phyloP scores from a whole-genome alignment of 805 yeast species.

The Wickerhamomyces silvicola region DNA sequence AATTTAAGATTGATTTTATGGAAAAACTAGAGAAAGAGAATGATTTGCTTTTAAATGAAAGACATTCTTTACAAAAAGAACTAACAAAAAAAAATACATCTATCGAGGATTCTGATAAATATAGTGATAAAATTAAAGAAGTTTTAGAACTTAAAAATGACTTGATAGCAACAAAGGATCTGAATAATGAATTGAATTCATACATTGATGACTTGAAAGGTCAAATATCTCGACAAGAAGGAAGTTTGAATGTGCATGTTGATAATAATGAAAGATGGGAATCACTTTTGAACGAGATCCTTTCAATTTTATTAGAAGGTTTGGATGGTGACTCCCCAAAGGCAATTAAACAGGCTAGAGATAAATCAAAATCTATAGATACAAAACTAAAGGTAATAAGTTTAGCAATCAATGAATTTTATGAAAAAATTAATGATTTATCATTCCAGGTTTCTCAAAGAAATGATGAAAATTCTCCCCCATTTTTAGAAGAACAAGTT shows the following conservation, averaged over 20 bases:
- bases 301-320: slow-evolving; percentile 6
- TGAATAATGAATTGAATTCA: slow-evolving; percentile 18
- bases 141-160: slow-evolving; percentile 21
- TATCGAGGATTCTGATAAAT: slow-evolving; percentile 4
- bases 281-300: slow-evolving; percentile 4
- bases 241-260: background rate
- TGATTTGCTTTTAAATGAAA: slow-evolving; percentile 10
- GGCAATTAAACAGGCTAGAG: slow-evolving; percentile 16
- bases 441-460: background rate
- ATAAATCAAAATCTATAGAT: slow-evolving; percentile 14
- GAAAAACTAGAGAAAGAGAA: slow-evolving; percentile 17
- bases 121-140: slow-evolving; percentile 18
- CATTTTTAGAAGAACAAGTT: slow-evolving; percentile 1
- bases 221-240: slow-evolving; percentile 6
- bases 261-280: slow-evolving; percentile 1
- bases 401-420: slow-evolving; percentile 14
- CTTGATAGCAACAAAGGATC: slow-evolving; percentile 16
- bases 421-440: slow-evolving; percentile 2
- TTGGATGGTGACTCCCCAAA: slow-evolving; percentile 14
- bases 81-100: slow-evolving; percentile 5
- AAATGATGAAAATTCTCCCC: background rate
- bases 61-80: slow-evolving; percentile 13
- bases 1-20: slow-evolving; percentile 17
- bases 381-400: slow-evolving; percentile 16
- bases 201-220: slow-evolving; percentile 17